Evolutionary conservation across 1,139 yeast genomes (phyloP).

Genomic region (Candida freyschussii): DNA sequence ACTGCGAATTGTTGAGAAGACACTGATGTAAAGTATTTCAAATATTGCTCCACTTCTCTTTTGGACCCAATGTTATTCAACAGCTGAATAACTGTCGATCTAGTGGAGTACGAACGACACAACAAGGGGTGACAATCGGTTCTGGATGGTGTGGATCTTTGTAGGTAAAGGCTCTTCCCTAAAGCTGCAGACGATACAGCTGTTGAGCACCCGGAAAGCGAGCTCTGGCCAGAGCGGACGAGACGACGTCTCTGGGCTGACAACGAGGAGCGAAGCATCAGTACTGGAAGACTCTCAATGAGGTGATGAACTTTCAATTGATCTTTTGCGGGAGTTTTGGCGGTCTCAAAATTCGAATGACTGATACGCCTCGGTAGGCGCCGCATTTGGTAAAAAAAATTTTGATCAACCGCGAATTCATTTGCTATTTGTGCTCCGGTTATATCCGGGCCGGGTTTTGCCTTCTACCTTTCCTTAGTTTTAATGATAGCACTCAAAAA

Average conservation of each 20-base stretch:
- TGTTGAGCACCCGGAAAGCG: slow-evolving; percentile 14
- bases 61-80: slow-evolving; percentile 94
- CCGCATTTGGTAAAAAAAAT: too few relatives aligned
- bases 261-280: slow-evolving; percentile 26
- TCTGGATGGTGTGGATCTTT: slow-evolving; percentile 11
- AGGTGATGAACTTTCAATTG: too few relatives aligned
- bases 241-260: slow-evolving; percentile 24
- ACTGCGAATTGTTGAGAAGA: slow-evolving; percentile 96
- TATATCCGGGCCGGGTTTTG: too few relatives aligned
- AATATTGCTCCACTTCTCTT: slow-evolving; percentile 95
- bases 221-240: slow-evolving; percentile 18
- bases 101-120: slow-evolving; percentile 39
- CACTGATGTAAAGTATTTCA: slow-evolving; percentile 93
- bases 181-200: slow-evolving; percentile 12
- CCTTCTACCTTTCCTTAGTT: too few relatives aligned
- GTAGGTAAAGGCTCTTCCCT: slow-evolving; percentile 5
- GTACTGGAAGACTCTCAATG: too few relatives aligned
- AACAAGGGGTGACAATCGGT: slow-evolving; percentile 12
- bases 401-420: too few relatives aligned
- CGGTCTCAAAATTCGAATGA: too few relatives aligned
- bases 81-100: slow-evolving; percentile 92
- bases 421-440: too few relatives aligned
- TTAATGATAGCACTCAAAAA: too few relatives aligned
- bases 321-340: too few relatives aligned
- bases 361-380: too few relatives aligned